Evolutionary conservation across 352 stramenopile species (phyloP), one percentile per base, ranked within the genome.

Genomic region (Pythium monospermum): DNA sequence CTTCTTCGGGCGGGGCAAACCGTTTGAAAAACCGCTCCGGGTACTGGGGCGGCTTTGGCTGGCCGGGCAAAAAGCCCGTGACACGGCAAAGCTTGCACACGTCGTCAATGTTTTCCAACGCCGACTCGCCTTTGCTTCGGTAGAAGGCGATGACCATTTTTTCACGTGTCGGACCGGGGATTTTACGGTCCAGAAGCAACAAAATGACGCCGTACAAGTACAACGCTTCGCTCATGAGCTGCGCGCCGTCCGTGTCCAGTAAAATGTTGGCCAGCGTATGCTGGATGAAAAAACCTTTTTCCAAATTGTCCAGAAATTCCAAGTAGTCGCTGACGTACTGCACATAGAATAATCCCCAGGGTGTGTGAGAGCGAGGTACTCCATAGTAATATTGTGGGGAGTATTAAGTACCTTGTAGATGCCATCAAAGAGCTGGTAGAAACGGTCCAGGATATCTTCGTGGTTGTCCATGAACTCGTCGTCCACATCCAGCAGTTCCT

Each of bases 181-280:
- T 90, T 50, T 94, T 92, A 38, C 84, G 80, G 47, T 98, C 94
- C 40, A 98, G 63, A n/a, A 97, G 62, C 19, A 98, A 63, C 38
- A 98, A 73, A 58, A 98, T 97, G 33, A 96, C 85, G 44, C 92
- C 94, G 53, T 97, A 97, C n/a, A 98, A 77, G 55, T 96, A 98
- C 32, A 98, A 63, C 21, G 90, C 89, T 55, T 98, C 94, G 57
- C 84, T 96, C 69, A 98, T 85, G 52, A 98, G 83, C 53, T 97
- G 92, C 39, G 88, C 87, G 19, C 94, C 94, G 42, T 97, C 91
- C 3, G 76, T 85, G 55, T 98, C 91, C n/a, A 97, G 68, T 22
- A 98, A 59, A 26, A 98, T 95, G 49, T 91, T 95, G 35, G 97
- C 91, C 30, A 98, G 68, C 18, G 92, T 97, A 66, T 98, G 90